Base-by-base conservation (phyloP, 257 asterid species). In the Asclepias syriaca region DNA sequence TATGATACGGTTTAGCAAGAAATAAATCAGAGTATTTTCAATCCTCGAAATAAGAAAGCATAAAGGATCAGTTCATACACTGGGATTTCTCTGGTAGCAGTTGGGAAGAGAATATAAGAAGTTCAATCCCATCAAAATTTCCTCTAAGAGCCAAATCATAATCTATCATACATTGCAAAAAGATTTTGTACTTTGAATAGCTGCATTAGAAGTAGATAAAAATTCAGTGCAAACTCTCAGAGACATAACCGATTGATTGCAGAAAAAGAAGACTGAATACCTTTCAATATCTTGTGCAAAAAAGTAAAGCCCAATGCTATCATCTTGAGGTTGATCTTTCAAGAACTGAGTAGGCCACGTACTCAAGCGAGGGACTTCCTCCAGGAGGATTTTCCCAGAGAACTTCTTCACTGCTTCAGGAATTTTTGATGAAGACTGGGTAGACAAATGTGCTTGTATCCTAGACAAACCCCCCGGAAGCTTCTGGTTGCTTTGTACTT, bases 381-480 rank as follows among this genome's bases (percentile, higher is more conserved):
- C 75, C 60, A 76, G n/a, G 49, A 55, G 49, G 16, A 76, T 27
- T 54, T 53, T 70, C 72, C 65, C 24, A 46, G 79, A 24, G 40
- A 76, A 76, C n/a, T 64, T 65, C 68, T 64, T 76, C 61, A 76
- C 80, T 51, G 43, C 72, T 64, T 65, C 80, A 54, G 80, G 75
- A 53, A 76, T 64, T n/a, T 13, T 70, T 0, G 72, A 66, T 12
- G 80, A 76, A 43, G 80, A 51, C 18, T 1, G 72, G 43, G 68
- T 69, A 64, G 80, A 76, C 59, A 70, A 39, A 65, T 76, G 71
- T 6, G 80, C 80, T 43, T 76, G 80, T n/a, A 76, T 70, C 68
- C 72, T 54, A 21, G 37, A 43, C 34, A 65, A 53, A n/a, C 70
- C 45, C 54, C 72, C 53, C 29, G 80, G 80, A 29, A 70, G 61